Percentiles rank a stretch among this genome's conserved stretches.
phyloP scores from a whole-genome alignment of 257 asterid genomes.

The Thymus quinquecostatus region DNA sequence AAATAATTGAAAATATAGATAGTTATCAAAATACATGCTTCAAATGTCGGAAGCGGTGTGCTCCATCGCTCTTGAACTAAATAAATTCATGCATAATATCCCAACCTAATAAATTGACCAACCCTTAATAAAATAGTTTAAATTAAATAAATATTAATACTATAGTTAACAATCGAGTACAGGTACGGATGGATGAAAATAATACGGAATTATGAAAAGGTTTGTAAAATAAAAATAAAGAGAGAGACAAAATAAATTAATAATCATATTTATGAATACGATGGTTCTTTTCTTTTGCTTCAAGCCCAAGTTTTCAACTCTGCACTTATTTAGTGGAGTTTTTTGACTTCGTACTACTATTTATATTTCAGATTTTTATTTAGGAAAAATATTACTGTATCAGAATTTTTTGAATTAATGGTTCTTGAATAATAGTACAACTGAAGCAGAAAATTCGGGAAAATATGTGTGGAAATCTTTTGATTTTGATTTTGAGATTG shows the following conservation, averaged over 20 bases:
- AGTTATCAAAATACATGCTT: background rate
- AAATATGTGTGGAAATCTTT: background rate
- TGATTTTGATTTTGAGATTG: background rate
- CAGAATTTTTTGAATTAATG: background rate
- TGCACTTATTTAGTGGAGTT: slow-evolving; percentile 4
- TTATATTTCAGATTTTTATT: background rate
- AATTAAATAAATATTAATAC: too few relatives aligned
- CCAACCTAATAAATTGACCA: too few relatives aligned
- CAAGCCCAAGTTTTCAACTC: slow-evolving; percentile 43
- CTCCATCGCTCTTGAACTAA: background rate
- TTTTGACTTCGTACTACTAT: background rate
- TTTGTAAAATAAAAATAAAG: background rate
- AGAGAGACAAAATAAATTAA: background rate
- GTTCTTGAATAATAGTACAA: background rate
- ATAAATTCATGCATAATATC: background rate
- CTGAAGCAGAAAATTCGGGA: background rate
- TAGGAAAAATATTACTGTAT: too few relatives aligned
- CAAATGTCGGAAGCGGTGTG: slow-evolving; percentile 9
- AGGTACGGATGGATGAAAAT: background rate
- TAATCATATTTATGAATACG: background rate
- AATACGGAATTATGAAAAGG: background rate
- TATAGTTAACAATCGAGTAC: background rate
- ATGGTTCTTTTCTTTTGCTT: slow-evolving; percentile 38
- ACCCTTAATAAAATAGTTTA: too few relatives aligned
- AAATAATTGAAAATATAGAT: background rate